Base-by-base conservation (phyloP, 176 grass and related monocot genomes). In the Bonia amplexicaulis region DNA sequence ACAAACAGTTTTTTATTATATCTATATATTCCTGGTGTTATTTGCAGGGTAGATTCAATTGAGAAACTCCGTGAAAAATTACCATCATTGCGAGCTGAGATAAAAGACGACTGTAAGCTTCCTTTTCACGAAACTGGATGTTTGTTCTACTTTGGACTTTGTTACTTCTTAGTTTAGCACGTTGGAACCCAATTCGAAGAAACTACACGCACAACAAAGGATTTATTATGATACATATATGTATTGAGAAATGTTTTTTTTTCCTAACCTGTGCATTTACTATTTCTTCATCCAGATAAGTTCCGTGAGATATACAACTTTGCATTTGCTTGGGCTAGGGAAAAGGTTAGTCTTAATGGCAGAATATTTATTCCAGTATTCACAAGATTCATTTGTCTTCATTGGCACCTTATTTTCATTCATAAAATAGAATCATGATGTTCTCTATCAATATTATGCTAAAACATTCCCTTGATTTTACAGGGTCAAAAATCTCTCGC, bases 231-330 rank as follows among this genome's bases (percentile, higher is more conserved):
- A 31, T 29, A 31, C 59, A 59, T 73, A 89, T 31, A 39, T 83
- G 55, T 67, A 55, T 26, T 47, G 70, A 84, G 40, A 74, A 79
- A 63, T 87, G 8, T 3, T 80, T 60, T 84, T 39, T 63, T 62
- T 62, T n/a, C n/a, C 81, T 26, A 89, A 89, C 40, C 37, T 67
- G 27, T 84, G 25, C 76, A 31, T 82, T 65, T 63, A 39, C 65
- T 87, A 39, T 91, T 87, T 78, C 19, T 35, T 84, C 69, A 81
- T 48, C 46, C 97, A 99, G 97, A 99, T 81, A 99, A 99, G 71
- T 99, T 99, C 76, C 82, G 92, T 86, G 97, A 99, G 69, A 99
- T 99, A 70, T 99, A 99, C 92, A 94, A 94, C 87, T 99, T 99
- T 27, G 90, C 97, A 23, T 99, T 99, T 89, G 71, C 78, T 87